Evolutionary conservation across 148 eudicot species (phyloP).

Genomic region (Vaccinium darrowii): DNA sequence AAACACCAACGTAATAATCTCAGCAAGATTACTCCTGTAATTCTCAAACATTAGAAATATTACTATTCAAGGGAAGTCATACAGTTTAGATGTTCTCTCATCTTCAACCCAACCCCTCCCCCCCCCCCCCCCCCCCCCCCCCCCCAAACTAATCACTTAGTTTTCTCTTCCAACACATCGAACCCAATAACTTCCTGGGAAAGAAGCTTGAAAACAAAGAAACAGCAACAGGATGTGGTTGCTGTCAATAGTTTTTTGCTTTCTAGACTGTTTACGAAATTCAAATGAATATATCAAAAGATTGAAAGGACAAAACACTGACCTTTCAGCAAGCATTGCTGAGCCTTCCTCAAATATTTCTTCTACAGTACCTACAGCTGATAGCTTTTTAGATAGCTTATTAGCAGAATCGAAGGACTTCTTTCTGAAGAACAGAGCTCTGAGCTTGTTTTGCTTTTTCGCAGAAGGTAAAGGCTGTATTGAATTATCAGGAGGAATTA

Average conservation of each 20-base stretch:
- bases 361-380: slow-evolving; percentile 90
- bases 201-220: not conserved
- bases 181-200: not conserved
- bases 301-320: not conserved
- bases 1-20: not conserved
- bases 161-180: not conserved
- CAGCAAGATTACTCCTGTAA: not conserved
- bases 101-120: no score
- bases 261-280: not conserved
- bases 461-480: slow-evolving; percentile 48
- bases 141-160: not conserved
- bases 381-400: slow-evolving; percentile 57
- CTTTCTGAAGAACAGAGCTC: slow-evolving; percentile 64
- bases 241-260: not conserved
- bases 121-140: no score
- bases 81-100: not conserved
- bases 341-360: slow-evolving; percentile 99
- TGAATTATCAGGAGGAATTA: slow-evolving; percentile 76
- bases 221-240: not conserved
- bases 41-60: not conserved
- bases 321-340: slow-evolving; percentile 97
- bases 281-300: not conserved
- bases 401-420: slow-evolving; percentile 41
- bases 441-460: slow-evolving; percentile 60
- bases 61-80: not conserved